Base-by-base conservation (phyloP, 2,329 filamentous ascomycete genomes). In the Aspergillus candidus region DNA sequence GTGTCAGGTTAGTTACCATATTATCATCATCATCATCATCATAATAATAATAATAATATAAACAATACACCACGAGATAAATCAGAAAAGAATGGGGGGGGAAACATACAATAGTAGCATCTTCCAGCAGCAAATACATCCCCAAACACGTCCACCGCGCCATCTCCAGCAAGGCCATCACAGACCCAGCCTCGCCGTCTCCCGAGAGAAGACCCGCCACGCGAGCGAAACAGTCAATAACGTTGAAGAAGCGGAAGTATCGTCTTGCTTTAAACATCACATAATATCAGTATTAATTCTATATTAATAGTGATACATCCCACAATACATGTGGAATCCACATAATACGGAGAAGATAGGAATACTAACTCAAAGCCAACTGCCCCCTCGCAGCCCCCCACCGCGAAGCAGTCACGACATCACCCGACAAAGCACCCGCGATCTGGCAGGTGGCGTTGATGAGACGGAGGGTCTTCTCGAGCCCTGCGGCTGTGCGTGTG, bases 221-320 rank as follows among this genome's bases (percentile, higher is more conserved):
- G 2, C 67, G 60, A 17, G 69, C 59, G 53, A 86, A 82, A 38
- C 72, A 74, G 36, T 80, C 78, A 41, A 85, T 65, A 59, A 83
- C 87, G 55, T 82, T 80, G 60, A 86, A 84, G 45, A 85, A 69
- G 11, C 85, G 79, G 58, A 88, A 75, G 63, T 78, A 81, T 15
- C 83, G 77, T 32, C 85, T 74, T 27, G 67, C 73, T 27, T n/a
- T n/a, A n/a, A n/a, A 34, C 43, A 4, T 17, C 6, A 32, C 18
- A 37, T 27, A 6, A 14, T 12, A 27, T 35, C 2, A 1, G 11
- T 5, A 1, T n/a, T 36, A 29, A 18, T 7, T 14, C 4, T 22
- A 17, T 32, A 7, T 15, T 4, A 12, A 17, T 15, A 3, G 8
- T 4, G 2, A 4, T 11, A 33, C 13, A n/a, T 37, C 1, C 12